A percentile compares a stretch with the other conserved stretches of the same genome.
Evolutionary conservation across 768 basidiomycete genomes (phyloP).

Genomic region (Kwoniella sp.): DNA sequence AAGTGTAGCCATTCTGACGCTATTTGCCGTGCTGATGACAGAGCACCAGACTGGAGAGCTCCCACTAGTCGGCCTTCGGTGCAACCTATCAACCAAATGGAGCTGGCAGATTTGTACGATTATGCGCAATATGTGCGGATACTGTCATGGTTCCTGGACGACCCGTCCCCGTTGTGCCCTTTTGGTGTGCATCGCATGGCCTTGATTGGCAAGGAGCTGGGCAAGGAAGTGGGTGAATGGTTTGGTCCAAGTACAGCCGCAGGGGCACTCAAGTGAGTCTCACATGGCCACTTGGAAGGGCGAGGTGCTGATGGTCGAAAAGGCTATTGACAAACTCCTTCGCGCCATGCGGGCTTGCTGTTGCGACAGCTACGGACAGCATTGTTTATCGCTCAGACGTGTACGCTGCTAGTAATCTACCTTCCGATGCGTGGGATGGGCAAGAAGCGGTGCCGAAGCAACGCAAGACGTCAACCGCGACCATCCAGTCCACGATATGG

Average conservation of each 20-base stretch:
- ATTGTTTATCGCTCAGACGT: conserved; percentile 82
- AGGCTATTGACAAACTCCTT: conserved; percentile 74
- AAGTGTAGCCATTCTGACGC: conserved; percentile 27
- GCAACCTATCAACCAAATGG: conserved; percentile 29
- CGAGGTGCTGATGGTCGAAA: not conserved
- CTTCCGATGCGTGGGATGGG: conserved; percentile 26
- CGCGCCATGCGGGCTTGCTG: conserved; percentile 73
- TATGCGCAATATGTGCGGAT: conserved; percentile 88
- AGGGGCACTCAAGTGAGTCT: conserved; percentile 77
- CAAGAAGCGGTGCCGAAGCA: not conserved
- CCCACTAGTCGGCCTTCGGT: conserved; percentile 62
- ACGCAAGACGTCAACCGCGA: conserved; percentile 2
- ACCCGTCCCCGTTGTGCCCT: conserved; percentile 73
- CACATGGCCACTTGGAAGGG: not conserved
- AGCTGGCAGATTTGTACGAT: conserved; percentile 44
- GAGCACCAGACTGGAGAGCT: conserved; percentile 69
- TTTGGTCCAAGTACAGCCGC: conserved; percentile 98
- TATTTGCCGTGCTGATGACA: not conserved
- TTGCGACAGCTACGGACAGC: conserved; percentile 76
- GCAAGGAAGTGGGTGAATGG: conserved; percentile 95
- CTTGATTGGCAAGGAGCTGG: conserved; percentile 85
- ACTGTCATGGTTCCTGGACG: conserved; percentile 91
- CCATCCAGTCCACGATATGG: conserved; percentile 55
- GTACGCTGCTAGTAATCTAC: conserved; percentile 62
- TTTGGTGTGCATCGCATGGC: conserved; percentile 98